A percentile compares a stretch with the other conserved stretches of the same genome.
These are phyloP conservation scores for Macadamia tetraphylla DNA, from an alignment of 164 flowering plant species.

Conservation along the genomic window DNA sequence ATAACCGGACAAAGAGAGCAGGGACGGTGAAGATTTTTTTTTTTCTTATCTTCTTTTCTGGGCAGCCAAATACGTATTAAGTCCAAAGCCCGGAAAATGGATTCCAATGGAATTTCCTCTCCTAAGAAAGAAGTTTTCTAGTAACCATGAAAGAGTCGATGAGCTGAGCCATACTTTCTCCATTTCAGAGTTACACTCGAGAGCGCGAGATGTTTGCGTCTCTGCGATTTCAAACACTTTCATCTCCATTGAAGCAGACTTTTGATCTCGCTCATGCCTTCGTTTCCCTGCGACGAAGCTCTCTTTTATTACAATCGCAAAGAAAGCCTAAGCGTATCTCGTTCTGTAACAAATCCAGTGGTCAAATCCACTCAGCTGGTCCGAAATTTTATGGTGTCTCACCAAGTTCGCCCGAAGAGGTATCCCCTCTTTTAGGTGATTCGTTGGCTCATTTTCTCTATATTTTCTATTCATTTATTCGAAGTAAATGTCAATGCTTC, in stretches of 20 bases:
- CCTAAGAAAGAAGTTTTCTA: too few relatives aligned
- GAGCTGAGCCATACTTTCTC: too few relatives aligned
- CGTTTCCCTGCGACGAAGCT: not conserved
- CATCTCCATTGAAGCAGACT: not conserved
- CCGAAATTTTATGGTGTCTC: not conserved
- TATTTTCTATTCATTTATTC: too few relatives aligned
- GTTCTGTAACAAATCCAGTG: not conserved
- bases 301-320: not conserved
- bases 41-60: too few relatives aligned
- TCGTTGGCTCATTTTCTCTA: too few relatives aligned
- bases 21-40: too few relatives aligned
- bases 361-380: not conserved
- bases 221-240: constrained; percentile 1
- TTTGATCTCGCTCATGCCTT: not conserved
- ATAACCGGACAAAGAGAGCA: too few relatives aligned
- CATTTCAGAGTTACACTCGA: not conserved
- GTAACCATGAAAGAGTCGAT: too few relatives aligned
- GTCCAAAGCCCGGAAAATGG: too few relatives aligned
- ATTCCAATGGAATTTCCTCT: too few relatives aligned
- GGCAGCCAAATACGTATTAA: too few relatives aligned
- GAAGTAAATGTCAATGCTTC: too few relatives aligned
- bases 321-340: not conserved
- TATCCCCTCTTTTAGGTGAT: constrained; percentile 11
- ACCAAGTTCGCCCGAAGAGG: not conserved
- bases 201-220: constrained; percentile 5